Evolutionary conservation across 805 yeast genomes (phyloP).

Genomic region (Ascoidea tarda): DNA sequence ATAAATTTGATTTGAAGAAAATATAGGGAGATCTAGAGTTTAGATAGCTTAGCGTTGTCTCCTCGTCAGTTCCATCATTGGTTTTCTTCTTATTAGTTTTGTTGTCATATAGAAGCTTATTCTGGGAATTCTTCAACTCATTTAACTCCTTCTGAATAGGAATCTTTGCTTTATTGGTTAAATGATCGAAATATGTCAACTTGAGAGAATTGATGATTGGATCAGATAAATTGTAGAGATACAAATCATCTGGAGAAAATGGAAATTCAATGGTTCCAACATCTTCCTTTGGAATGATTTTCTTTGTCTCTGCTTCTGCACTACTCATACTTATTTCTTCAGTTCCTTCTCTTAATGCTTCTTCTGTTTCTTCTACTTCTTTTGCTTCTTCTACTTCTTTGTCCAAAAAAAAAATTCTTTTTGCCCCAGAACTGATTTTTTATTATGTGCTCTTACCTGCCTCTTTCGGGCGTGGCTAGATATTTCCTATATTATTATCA

Average conservation of each 20-base stretch:
- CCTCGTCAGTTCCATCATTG: conserved; percentile 20
- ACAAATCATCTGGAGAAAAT: conserved; percentile 20
- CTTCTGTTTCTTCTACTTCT: neutral
- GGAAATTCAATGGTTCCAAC: conserved; percentile 1
- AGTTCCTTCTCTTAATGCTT: neutral
- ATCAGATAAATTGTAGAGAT: conserved; percentile 31
- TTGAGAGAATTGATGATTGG: conserved; percentile 30
- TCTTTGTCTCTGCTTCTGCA: neutral
- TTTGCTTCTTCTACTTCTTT: neutral
- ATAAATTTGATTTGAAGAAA: conserved; percentile 33
- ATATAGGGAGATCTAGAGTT: conserved; percentile 63
- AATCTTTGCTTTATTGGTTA: conserved; percentile 1
- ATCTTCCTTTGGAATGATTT: neutral
- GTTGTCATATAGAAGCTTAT: conserved; percentile 9
- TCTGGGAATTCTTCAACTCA: conserved; percentile 12
- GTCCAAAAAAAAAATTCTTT: too few species aligned
- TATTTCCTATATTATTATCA: too few species aligned
- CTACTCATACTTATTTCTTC: neutral
- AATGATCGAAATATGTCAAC: conserved; percentile 36
- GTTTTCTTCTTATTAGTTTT: conserved; percentile 11
- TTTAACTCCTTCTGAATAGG: conserved; percentile 7
- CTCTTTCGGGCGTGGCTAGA: too few species aligned
- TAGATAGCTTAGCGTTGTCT: conserved; percentile 28
- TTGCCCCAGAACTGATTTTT: too few species aligned
- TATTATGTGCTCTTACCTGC: too few species aligned